These are phyloP conservation scores for Debaryomyces sp. DNA, from an alignment of 1,139 yeast species.

Conservation along the genomic window DNA sequence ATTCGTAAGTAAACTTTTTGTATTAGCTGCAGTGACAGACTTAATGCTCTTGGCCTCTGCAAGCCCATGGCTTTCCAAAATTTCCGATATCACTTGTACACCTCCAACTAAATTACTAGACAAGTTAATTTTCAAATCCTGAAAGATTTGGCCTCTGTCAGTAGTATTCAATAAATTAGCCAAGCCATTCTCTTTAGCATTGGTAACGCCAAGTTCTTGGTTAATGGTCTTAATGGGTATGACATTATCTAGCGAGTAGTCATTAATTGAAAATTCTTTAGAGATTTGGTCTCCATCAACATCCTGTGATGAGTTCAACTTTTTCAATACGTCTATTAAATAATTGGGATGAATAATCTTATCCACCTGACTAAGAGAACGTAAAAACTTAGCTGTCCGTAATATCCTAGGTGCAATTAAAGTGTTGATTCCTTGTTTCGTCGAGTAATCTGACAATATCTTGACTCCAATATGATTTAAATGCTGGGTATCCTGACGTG, in stretches of 20 bases:
- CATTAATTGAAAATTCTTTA: slow-evolving; percentile 28
- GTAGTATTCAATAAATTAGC: slow-evolving; percentile 24
- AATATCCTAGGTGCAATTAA: slow-evolving; percentile 76
- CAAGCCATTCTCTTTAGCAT: slow-evolving; percentile 22
- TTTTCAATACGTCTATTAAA: slow-evolving; percentile 42
- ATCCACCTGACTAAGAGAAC: slow-evolving; percentile 37
- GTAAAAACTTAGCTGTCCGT: slow-evolving; percentile 84
- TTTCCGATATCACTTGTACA: slow-evolving; percentile 56
- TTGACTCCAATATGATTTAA: slow-evolving; percentile 40
- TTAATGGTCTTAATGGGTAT: slow-evolving; percentile 30
- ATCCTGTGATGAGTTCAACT: slow-evolving; percentile 15
- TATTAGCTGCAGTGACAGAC: slow-evolving; percentile 13
- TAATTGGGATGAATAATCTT: slow-evolving; percentile 53
- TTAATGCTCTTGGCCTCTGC: slow-evolving; percentile 38
- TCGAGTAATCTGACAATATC: slow-evolving; percentile 38
- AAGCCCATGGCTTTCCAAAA: slow-evolving; percentile 68
- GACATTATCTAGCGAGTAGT: slow-evolving; percentile 41
- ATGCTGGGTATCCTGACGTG: slow-evolving; percentile 33
- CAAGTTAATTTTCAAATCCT: slow-evolving; percentile 54
- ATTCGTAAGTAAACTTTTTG: slow-evolving; percentile 15
- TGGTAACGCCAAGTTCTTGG: slow-evolving; percentile 33
- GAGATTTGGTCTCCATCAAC: slow-evolving; percentile 22
- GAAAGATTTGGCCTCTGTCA: slow-evolving; percentile 44
- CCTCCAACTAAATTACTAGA: slow-evolving; percentile 74
- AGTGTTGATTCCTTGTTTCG: slow-evolving; percentile 36